Base-by-base conservation (phyloP, 2,329 filamentous ascomycete genomes). In the Aureobasidium lini region DNA sequence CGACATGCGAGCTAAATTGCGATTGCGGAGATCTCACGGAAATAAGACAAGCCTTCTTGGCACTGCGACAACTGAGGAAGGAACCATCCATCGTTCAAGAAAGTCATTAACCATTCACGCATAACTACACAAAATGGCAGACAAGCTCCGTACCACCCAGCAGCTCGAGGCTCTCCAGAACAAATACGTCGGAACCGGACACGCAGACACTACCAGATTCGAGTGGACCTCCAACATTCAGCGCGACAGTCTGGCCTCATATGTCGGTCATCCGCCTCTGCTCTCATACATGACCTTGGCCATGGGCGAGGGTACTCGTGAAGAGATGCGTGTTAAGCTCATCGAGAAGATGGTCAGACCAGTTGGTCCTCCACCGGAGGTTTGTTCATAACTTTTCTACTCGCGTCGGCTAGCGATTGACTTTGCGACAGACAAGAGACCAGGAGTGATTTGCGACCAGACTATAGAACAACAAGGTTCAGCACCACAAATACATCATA, bases 221-320 rank as follows among this genome's bases (percentile, higher is more conserved):
- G 94, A 99, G 77, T 99, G 92, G 91, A 88, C 88, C 53, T 92
- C 89, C 62, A 99, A 97, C 77, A 93, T 97, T 71, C 84, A 91
- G 71, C 91, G 94, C 72, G 94, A 99, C 78, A 95, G 88, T 23
- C 92, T 93, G 71, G 84, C 91, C 18, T 91, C 86, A 63, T 92
- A 95, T 68, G 83, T 94, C 64, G 94, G 94, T 18, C 94, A 99
- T 72, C 89, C 91, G 15, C 88, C 91, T 7, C 80, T 96, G 62
- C 80, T 97, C 15, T 85, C 89, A 40, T 96, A 96, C 73, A 91
- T 96, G 79, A 83, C 89, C 16, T 85, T 97, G 52, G 93, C 92
- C 0, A 85, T 95, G 77, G 94, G 94, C 49, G 90, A 95, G 73
- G 82, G 89, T 6, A 66, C 66, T 61, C 81, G 87, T 60, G 87